Conservation (phyloP, 169 alveolate genomes). For the Ichthyophthirius multifiliis region DNA sequence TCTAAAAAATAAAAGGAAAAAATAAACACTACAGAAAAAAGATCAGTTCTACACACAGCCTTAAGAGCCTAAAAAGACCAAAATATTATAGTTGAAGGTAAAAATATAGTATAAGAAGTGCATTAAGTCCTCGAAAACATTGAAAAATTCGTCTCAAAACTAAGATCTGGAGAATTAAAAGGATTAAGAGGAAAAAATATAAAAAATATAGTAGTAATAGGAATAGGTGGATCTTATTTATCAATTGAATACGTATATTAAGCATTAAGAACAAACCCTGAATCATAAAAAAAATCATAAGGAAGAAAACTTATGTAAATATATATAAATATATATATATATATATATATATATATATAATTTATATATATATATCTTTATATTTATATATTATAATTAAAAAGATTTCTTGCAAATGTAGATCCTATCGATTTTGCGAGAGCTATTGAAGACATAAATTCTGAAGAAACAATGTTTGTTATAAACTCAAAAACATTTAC, state of each 20-base stretch:
- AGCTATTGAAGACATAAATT: conserved; percentile 91
- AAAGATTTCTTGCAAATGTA: conserved; percentile 96
- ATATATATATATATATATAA: neutral
- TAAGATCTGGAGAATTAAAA: conserved; percentile 86
- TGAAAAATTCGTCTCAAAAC: conserved; percentile 60
- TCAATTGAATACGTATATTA: conserved; percentile 94
- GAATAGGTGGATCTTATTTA: conserved; percentile 99
- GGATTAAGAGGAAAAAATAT: conserved; percentile 93
- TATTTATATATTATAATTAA: neutral
- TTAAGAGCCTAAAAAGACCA: conserved; percentile 87
- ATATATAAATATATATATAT: neutral
- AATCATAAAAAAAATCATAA: conserved; percentile 44
- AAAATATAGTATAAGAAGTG: conserved; percentile 71
- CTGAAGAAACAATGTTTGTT: conserved; percentile 93
- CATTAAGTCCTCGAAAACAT: conserved; percentile 70
- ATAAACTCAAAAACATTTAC: conserved; percentile 98
- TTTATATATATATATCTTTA: neutral
- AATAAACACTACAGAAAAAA: conserved; percentile 93
- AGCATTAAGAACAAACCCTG: conserved; percentile 87
- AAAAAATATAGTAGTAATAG: conserved; percentile 92
- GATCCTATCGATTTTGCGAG: conserved; percentile 96
- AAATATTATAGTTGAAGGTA: conserved; percentile 60
- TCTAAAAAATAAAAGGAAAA: conserved; percentile 42
- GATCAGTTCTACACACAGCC: conserved; percentile 97
- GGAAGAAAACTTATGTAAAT: conserved; percentile 59